Evolutionary conservation across 2,329 filamentous ascomycete species (phyloP), one percentile per base, ranked within the genome.

Genomic region (Waltergamsia citrina): DNA sequence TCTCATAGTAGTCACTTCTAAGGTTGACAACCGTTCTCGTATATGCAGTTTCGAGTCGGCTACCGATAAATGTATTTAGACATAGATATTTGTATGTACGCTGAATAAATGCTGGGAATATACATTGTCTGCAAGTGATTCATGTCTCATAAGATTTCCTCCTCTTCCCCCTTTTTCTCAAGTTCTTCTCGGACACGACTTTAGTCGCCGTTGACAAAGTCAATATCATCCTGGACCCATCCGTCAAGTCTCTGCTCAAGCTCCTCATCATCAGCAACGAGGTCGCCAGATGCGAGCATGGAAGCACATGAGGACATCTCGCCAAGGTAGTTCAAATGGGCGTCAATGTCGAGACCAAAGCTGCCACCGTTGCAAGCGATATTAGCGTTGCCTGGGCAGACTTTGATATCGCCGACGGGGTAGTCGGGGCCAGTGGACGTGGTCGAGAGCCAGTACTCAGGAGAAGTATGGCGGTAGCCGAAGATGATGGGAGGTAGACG

Each of bases 391-490:
- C 73, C 73, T 11, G 50, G 38, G 56, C 71, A 77, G 17, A 67
- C 52, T 32, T 55, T 44, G 43, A 76, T 45, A 32, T 68, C 59
- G 5, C 31, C 36, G 21, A 62, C 41, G 10, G 43, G 40, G 45
- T 67, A 67, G 40, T 54, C 43, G 25, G 51, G 43, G 6, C 53
- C 57, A 32, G 41, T 47, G 12, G 50, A 42, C 3, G 34, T 34
- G 12, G 61, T 61, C 7, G 59, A 50, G 23, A 81, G 60, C 67
- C 73, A 85, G 57, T 77, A 84, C 62, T 86, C 82, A 2, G 81
- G 78, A 12, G 64, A 71, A n/a, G 74, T 70, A 53, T 85, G 81
- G 25, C 68, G 59, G 59, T 76, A 86, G 22, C 71, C 70, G 33
- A 80, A 52, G 29, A 70, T 34, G 37, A 74, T 55, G 9, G 78